These are phyloP conservation scores for Aspergillus wentii DNA, from an alignment of 495 filamentous ascomycete species.

Conservation along the genomic window DNA sequence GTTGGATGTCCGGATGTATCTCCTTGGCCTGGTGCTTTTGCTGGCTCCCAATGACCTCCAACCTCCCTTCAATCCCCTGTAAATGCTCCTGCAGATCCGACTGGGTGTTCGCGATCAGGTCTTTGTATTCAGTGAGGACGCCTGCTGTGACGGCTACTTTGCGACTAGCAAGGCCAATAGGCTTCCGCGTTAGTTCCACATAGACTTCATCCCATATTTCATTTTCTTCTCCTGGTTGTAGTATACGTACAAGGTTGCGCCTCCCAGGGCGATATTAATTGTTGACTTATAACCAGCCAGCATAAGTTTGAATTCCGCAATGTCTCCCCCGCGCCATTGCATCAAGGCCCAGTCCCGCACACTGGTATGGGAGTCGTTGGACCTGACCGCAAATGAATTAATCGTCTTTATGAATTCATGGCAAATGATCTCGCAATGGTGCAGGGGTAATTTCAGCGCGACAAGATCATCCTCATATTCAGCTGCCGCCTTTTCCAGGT, in stretches of 20 bases:
- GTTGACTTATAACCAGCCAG: conserved; percentile 28
- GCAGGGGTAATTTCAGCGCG: conserved; percentile 19
- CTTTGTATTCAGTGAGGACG: conserved; percentile 24
- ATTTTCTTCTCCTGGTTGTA: not conserved
- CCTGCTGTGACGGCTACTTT: conserved; percentile 17
- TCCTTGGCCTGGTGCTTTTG: too few relatives aligned
- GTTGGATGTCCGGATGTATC: conserved; percentile 13
- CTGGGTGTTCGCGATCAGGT: conserved; percentile 23
- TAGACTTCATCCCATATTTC: too few relatives aligned
- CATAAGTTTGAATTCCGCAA: conserved; percentile 17
- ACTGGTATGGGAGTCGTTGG: conserved; percentile 17
- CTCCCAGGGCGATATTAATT: conserved; percentile 23
- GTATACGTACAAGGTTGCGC: conserved; percentile 23
- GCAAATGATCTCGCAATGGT: conserved; percentile 23
- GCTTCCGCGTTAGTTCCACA: too few relatives aligned
- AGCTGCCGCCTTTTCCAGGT: conserved; percentile 1
- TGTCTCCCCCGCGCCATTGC: conserved; percentile 24
- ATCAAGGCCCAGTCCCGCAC: conserved; percentile 28
- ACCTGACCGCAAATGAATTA: conserved; percentile 15
- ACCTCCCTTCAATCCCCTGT: conserved; percentile 17
- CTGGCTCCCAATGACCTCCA: conserved; percentile 13
- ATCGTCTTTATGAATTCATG: conserved; percentile 23
- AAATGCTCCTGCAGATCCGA: conserved; percentile 26
- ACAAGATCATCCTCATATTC: conserved; percentile 13
- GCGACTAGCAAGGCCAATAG: conserved; percentile 11